A percentile compares a stretch with the other conserved stretches of the same genome.
Evolutionary conservation across 2,329 filamentous ascomycete genomes (phyloP).

Genomic region (Xylaria sp.): DNA sequence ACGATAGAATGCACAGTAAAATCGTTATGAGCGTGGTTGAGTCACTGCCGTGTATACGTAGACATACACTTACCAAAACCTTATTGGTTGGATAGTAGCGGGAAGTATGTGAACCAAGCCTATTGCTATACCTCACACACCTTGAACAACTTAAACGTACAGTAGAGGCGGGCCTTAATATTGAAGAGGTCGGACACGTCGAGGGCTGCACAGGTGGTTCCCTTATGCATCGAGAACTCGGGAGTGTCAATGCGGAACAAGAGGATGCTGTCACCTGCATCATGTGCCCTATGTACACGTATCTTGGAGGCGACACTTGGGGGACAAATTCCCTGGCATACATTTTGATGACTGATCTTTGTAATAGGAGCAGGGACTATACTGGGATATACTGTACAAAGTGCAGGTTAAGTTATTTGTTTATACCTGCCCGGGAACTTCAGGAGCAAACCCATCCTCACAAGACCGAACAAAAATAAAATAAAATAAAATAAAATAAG

Average conservation of each 20-base stretch:
- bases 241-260: constrained; percentile 35
- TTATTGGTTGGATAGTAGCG: constrained; percentile 17
- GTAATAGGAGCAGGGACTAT: background rate
- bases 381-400: background rate
- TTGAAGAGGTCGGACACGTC: constrained; percentile 30
- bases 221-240: constrained; percentile 22
- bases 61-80: background rate
- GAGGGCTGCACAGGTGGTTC: constrained; percentile 1
- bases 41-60: background rate
- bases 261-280: constrained; percentile 34
- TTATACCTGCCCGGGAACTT: background rate
- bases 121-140: constrained; percentile 32
- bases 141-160: constrained; percentile 9
- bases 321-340: constrained; percentile 11
- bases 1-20: background rate
- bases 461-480: background rate
- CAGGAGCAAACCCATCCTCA: constrained; percentile 6
- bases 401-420: background rate
- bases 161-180: constrained; percentile 13
- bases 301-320: constrained; percentile 18
- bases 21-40: constrained; percentile 23
- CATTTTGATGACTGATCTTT: constrained; percentile 29
- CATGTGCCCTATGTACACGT: constrained; percentile 19
- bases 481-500: background rate
- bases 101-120: constrained; percentile 24